Base-by-base conservation (phyloP, 179 eudicot genomes). In the Vitellaria paradoxa region DNA sequence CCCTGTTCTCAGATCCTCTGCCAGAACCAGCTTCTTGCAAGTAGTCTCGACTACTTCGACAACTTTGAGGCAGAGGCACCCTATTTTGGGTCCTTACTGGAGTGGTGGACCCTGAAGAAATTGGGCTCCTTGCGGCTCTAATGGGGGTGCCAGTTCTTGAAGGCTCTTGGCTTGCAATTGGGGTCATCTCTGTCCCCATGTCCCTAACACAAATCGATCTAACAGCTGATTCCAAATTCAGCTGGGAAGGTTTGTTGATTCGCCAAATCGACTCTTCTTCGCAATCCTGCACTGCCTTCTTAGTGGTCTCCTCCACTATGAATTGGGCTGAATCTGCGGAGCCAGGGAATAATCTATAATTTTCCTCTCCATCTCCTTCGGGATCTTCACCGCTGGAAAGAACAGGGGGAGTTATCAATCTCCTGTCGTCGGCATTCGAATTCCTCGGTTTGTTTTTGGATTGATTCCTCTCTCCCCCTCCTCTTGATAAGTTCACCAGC, bases 141-240 rank as follows among this genome's bases (percentile, higher is more conserved):
- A 94, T 83, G 7, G 98, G 98, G 23, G 98, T 94, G 1, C 91
- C 92, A 2, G 97, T 84, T 76, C 98, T 86, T 9, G 97, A 93
- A 46, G 98, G 98, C 81, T 91, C 97, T 63, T 90, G 91, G 68
- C 98, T 94, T 24, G 89, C 95, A 74, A 88, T 85, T 0, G 98
- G 98, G 17, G 98, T 94, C 98, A 94, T 94, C 72, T 94, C 98
- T 0, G 98, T 94, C 71, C 98, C 98, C 98, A 94, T 94, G 73
- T 94, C 98, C 85, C 98, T 90, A 56, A 94, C 89, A 73, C 92
- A 91, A 57, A 94, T 88, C 5, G 97, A 85, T 73, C 96, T 68
- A 76, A 86, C 88, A 30, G 68, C 85, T 20, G 90, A 65, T 0
- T 86, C 70, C 0, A 85, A 47, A 26, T 65, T 82, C 68, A 77